Evolutionary conservation across 345 rosid genomes (phyloP), one percentile per base, ranked within the genome.

Genomic region (Carallia pectinifolia): DNA sequence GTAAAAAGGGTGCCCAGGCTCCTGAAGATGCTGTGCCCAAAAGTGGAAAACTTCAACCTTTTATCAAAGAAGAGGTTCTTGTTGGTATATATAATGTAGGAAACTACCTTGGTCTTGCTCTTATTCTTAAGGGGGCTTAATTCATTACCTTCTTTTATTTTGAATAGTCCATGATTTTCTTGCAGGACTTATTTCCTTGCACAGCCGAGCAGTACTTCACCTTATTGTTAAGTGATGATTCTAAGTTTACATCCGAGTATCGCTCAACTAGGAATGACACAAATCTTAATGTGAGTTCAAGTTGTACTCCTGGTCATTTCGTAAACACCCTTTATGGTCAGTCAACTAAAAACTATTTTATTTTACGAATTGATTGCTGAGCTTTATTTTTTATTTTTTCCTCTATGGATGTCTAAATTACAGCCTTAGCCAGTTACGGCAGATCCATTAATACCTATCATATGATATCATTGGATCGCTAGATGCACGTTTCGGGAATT

Each of bases 51-150:
- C 77, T 70, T 66, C 90, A 86, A 79, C 68, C 94, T 66, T 95
- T 90, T 80, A 73, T 85, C 85, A 90, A 89, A 80, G 97, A 92
- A 66, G 97, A 92, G 84, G 96, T 87, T 78, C 91, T 95, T 64
- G 86, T 82, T 66, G 89, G 71, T 70, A 84, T 92, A 80, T 77
- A 71, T 75, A 86, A 89, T 74, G 97, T 95, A 83, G 56, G 77
- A 39, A 63, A 78, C 68, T 54, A 61, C 58, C 67, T 69, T 74
- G 72, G 15, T 56, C 19, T 53, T 12, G 50, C 10, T 44, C 50
- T 44, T 16, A 44, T 16, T 44, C 3, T 10, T 13, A 44, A 44
- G 50, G 13, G 50, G 3, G 2, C 13, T 23, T 44, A 12, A 27
- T 56, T 56, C 60, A 56, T 56, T 19, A 30, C 31, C 9, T 56